Evolutionary conservation across 371 early-diverging fungal species (phyloP), one percentile per base, ranked within the genome.

Genomic region (Mucor velutinosus): DNA sequence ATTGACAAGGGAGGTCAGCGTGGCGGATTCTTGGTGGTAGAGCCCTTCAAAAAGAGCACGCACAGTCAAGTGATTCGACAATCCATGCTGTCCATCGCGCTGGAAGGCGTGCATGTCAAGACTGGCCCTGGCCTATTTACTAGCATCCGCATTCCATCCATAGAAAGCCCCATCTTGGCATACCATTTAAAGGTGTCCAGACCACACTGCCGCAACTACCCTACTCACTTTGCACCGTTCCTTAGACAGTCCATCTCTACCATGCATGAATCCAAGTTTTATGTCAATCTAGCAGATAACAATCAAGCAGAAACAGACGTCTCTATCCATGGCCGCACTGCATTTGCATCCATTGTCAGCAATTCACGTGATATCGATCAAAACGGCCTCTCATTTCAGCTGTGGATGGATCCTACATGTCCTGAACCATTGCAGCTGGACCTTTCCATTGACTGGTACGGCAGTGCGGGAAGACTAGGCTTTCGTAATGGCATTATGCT

Each of bases 401-500:
- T 94, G 43, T 91, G 91, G 90, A 85, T 86, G 74, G 92, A 92
- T 64, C 86, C 91, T 2, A 79, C 75, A 0, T 87, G 86, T 37
- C 67, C 80, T 14, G 75, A 83, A 2, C 87, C 87, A 0, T 55
- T 88, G 12, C 72, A 81, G 5, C 30, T 93, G 6, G 79, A 83
- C 27, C 66, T 93, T 29, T 70, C 75, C 1, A 80, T 93, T 29
- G 91, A 93, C 76, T 88, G 83, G 86, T 92, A 92, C 71, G 90
- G 91, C 17, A 90, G 92, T 64, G 75, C 92, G 37, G 91, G 91
- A 53, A 85, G 92, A 21, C 70, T 89, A 32, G 85, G 92, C 7
- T 90, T 90, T 66, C 80, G 94, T 30, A 89, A 91, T 58, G 88
- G 92, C 14, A 90, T 91, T 69, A 88, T 91, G 58, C 71, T 92